Conservation (phyloP, 768 basidiomycete genomes). For the Pleurotus citrinopileatus region DNA sequence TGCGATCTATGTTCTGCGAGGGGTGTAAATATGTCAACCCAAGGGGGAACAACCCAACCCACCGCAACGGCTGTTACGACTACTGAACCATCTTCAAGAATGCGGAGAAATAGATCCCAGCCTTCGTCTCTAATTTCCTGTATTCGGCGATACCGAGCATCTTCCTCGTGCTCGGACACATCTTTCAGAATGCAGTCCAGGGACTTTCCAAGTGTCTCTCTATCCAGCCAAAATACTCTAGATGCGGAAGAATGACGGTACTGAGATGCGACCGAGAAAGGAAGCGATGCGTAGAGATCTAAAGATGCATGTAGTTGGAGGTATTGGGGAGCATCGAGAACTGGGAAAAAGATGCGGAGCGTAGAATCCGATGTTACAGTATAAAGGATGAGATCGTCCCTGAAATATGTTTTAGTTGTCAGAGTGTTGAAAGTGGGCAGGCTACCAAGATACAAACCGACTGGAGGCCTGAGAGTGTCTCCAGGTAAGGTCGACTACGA, state of each 20-base stretch:
- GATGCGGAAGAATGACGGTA: constrained; percentile 36
- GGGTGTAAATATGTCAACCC: constrained; percentile 6
- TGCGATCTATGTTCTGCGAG: constrained; percentile 79
- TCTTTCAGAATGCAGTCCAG: constrained; percentile 40
- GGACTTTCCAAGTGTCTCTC: constrained; percentile 50
- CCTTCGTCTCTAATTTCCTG: constrained; percentile 66
- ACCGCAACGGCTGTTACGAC: constrained; percentile 73
- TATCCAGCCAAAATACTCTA: constrained; percentile 68
- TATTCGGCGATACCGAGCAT: constrained; percentile 44
- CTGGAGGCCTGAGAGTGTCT: constrained; percentile 65
- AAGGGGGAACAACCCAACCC: constrained; percentile 24
- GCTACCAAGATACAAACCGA: constrained; percentile 32
- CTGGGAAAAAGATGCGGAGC: constrained; percentile 82
- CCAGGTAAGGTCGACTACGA: constrained; percentile 70
- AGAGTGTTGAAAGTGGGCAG: neutral
- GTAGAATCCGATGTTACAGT: constrained; percentile 83
- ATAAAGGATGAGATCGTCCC: constrained; percentile 77
- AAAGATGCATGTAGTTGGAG: constrained; percentile 83
- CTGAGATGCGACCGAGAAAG: constrained; percentile 33
- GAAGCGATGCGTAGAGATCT: constrained; percentile 64
- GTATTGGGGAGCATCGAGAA: constrained; percentile 80
- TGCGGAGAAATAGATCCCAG: constrained; percentile 78
- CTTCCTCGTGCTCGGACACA: constrained; percentile 33
- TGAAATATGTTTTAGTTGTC: constrained; percentile 21
- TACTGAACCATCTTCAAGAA: constrained; percentile 71